Evolutionary conservation across 202 grass and related monocot species (phyloP).

Genomic region (Musa balbisiana): DNA sequence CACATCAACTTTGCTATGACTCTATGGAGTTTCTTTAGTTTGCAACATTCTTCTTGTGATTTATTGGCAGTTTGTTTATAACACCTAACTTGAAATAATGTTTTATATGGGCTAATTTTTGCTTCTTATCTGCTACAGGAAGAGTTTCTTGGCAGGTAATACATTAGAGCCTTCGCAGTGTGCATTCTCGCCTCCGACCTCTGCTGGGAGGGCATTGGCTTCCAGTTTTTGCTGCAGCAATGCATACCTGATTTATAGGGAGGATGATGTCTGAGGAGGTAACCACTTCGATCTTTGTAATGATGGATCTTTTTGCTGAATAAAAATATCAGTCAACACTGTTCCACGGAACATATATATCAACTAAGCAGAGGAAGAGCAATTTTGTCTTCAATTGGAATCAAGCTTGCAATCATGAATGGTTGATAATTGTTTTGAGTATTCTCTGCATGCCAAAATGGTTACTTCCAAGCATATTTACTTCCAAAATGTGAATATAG

Average conservation of each 20-base stretch:
- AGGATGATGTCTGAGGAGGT: conserved; percentile 26
- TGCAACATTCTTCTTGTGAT: background rate
- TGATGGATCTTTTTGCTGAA: background rate
- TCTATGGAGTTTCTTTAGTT: background rate
- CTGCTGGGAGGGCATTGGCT: conserved; percentile 52
- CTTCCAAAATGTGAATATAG: no score
- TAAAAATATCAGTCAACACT: background rate
- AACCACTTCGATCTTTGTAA: background rate
- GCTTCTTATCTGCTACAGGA: conserved; percentile 32
- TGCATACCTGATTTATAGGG: conserved; percentile 67
- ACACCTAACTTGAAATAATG: background rate
- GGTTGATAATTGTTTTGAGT: no score
- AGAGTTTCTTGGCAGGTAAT: conserved; percentile 35
- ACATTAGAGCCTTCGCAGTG: conserved; percentile 41
- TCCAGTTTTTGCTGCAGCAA: conserved; percentile 49
- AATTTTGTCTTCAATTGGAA: no score
- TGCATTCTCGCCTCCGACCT: conserved; percentile 75
- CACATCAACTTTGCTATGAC: background rate
- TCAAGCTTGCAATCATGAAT: no score
- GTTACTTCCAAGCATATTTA: no score
- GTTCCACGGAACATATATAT: no score
- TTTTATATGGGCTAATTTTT: background rate
- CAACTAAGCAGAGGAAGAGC: no score
- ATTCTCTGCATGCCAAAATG: no score
- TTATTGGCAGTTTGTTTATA: background rate